Conservation (phyloP, 1,284 basidiomycete genomes). For the Papiliotrema terrestris region DNA sequence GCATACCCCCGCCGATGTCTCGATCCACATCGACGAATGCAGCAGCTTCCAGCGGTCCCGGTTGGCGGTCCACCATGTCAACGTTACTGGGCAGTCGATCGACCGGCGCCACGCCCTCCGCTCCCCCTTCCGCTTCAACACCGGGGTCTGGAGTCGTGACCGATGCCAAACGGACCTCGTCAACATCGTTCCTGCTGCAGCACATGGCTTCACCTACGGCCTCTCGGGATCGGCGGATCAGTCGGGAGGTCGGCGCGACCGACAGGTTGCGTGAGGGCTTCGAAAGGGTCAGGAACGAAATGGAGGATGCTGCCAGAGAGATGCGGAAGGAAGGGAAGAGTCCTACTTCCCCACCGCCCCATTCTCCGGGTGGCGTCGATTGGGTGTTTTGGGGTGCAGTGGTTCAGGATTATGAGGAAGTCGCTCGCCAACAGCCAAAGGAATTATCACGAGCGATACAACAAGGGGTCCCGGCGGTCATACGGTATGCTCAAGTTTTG, state of each 20-base stretch:
- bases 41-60: conserved; percentile 1
- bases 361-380: conserved; percentile 29
- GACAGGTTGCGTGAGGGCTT: conserved; percentile 42
- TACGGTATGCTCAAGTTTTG: conserved; percentile 43
- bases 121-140: conserved; percentile 4
- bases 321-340: conserved; percentile 53
- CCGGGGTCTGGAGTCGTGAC: conserved; percentile 3
- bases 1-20: background rate
- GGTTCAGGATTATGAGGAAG: conserved; percentile 83
- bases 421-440: conserved; percentile 71
- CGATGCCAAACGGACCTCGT: background rate
- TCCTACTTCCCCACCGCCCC: background rate
- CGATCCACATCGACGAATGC: conserved; percentile 11
- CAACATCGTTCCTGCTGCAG: conserved; percentile 4
- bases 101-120: conserved; percentile 3
- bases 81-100: conserved; percentile 24
- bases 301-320: conserved; percentile 46
- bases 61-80: conserved; percentile 38
- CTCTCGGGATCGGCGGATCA: conserved; percentile 35
- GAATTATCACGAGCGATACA: conserved; percentile 87
- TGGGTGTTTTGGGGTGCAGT: conserved; percentile 95
- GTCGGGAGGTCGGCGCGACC: conserved; percentile 32
- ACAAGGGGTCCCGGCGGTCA: conserved; percentile 73
- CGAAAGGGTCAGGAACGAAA: conserved; percentile 42
- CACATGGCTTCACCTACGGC: conserved; percentile 31